Evolutionary conservation across 805 yeast species (phyloP), one percentile per base, ranked within the genome.

Genomic region (Saccharomycopsis javanensis): DNA sequence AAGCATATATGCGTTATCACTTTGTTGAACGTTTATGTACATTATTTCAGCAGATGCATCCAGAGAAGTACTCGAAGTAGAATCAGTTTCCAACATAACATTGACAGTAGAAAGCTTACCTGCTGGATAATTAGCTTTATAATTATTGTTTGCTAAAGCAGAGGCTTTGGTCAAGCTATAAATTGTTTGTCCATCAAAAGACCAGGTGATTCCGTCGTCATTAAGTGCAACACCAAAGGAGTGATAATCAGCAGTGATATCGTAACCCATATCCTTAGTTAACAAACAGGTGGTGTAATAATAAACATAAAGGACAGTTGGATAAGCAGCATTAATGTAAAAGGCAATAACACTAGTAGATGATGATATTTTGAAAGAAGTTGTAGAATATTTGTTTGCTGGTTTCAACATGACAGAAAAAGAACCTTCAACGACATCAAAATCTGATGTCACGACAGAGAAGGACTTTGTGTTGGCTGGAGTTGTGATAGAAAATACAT

Each of bases 341-440:
- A 59, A 33, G 18, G 55, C 61, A 18, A 59, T 4, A 13, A 50
- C 54, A 23, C 58, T 42, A 28, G 23, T 51, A 2, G 59, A 51
- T 13, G 60, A 54, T 3, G 61, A 59, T 13, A 59, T 51, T 28
- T 59, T 59, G 53, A 59, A 59, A 8, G 61, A 59, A 4, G 61
- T 59, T 4, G 55, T 30, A 15, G 54, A 27, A 20, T 20, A 28
- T 25, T 55, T 34, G 2, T 28, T 25, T 15, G 55, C 60, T n/a
- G 59, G 53, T 27, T 52, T 52, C 30, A 35, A 8, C 38, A 18
- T 25, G 13, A 23, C 46, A 4, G 54, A 18, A 25, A 25, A 52
- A 3, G 6, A 46, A 33, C 62, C 62, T 53, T 60, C 57, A 31
- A 50, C 35, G 5, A 48, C 42, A 18, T 33, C 30, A 35, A 60